These are phyloP conservation scores for Trichophyton rubrum DNA, from an alignment of 2,329 filamentous ascomycete genomes.

Conservation along the genomic window DNA sequence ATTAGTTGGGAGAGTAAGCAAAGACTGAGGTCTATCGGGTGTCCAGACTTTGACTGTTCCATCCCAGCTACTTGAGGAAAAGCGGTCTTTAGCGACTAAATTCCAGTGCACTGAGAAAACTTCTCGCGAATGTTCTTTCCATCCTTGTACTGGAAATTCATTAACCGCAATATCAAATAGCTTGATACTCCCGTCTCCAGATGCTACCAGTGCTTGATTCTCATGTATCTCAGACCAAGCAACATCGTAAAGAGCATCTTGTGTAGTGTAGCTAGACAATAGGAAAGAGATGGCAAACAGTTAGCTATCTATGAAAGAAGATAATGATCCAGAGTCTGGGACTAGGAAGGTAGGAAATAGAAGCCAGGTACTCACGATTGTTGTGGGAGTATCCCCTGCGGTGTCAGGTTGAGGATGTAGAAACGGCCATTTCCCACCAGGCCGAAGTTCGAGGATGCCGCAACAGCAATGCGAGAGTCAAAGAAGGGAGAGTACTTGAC, in stretches of 20 bases:
- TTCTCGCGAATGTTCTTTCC: conserved; percentile 86
- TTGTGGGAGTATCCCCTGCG: conserved; percentile 69
- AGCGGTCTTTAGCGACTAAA: conserved; percentile 76
- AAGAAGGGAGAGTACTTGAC: conserved; percentile 99
- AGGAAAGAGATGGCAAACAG: neutral
- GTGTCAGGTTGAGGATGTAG: conserved; percentile 70
- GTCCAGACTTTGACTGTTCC: conserved; percentile 95
- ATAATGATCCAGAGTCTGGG: neutral
- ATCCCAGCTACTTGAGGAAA: conserved; percentile 89
- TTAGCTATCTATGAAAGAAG: neutral
- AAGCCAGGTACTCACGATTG: conserved; percentile 51
- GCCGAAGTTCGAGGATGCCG: conserved; percentile 86
- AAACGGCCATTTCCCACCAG: conserved; percentile 91
- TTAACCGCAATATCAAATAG: conserved; percentile 75
- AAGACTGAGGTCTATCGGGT: conserved; percentile 58
- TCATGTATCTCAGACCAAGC: conserved; percentile 95
- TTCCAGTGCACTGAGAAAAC: conserved; percentile 92
- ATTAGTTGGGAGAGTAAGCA: conserved; percentile 80
- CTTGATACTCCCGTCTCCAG: conserved; percentile 88
- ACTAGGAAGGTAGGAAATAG: neutral
- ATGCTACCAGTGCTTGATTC: conserved; percentile 79
- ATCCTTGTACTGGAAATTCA: conserved; percentile 80
- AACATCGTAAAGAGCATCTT: conserved; percentile 90
- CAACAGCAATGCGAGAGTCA: conserved; percentile 84
- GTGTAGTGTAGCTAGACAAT: conserved; percentile 68